A percentile compares a stretch with the other conserved stretches of the same genome.
These are phyloP conservation scores for Taphrina deformans DNA, from an alignment of 1,139 yeast species.

Conservation along the genomic window DNA sequence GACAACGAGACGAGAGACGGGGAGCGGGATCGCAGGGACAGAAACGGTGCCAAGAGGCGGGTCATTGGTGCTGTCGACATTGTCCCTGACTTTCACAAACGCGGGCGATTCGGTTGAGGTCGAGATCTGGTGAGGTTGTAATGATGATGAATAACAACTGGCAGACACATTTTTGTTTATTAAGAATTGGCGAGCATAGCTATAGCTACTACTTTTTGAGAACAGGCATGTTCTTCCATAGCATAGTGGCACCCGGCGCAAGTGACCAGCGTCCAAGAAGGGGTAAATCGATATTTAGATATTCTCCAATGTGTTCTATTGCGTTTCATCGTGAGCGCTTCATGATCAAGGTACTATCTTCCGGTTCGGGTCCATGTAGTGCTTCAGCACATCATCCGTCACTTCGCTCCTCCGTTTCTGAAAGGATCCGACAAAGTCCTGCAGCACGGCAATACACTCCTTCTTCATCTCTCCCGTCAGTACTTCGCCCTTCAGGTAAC, in stretches of 20 bases:
- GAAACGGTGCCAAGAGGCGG: slow-evolving; percentile 16
- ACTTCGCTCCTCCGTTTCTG: slow-evolving; percentile 74
- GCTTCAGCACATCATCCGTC: slow-evolving; percentile 63
- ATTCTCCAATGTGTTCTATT: too few species aligned
- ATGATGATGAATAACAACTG: not conserved
- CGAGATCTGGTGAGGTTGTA: not conserved
- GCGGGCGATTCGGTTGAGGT: slow-evolving; percentile 7
- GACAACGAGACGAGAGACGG: not conserved
- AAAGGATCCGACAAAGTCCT: slow-evolving; percentile 73
- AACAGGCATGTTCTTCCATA: too few species aligned
- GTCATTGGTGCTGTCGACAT: slow-evolving; percentile 9
- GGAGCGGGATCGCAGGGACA: slow-evolving; percentile 8
- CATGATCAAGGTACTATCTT: slow-evolving; percentile 56
- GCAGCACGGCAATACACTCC: slow-evolving; percentile 75
- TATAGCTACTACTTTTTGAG: too few species aligned
- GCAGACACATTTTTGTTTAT: not conserved
- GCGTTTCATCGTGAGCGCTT: too few species aligned
- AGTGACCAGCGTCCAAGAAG: not conserved
- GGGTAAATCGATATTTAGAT: too few species aligned
- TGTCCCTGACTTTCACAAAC: slow-evolving; percentile 24
- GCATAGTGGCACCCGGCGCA: not conserved
- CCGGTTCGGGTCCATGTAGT: slow-evolving; percentile 78
- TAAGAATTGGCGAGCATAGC: slow-evolving; percentile 1
- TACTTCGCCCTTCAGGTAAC: slow-evolving; percentile 76
- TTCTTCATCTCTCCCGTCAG: slow-evolving; percentile 93